Base-by-base conservation (phyloP, 1,139 yeast species). In the Geotrichum klebahnii region DNA sequence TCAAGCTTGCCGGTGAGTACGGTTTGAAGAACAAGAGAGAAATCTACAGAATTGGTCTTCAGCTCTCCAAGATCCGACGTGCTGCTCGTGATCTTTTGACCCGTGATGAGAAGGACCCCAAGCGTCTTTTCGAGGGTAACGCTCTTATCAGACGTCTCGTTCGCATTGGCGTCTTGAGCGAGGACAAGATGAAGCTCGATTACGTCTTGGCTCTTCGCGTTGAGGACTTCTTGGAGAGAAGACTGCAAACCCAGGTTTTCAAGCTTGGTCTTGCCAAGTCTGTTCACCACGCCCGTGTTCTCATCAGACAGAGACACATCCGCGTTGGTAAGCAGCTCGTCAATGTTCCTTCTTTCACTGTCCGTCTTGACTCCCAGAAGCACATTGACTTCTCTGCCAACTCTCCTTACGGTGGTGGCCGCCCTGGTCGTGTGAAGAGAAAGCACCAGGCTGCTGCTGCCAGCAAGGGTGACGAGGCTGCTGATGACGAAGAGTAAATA, bases 401-500 rank as follows among this genome's bases (percentile, higher is more conserved):
- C 76, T 92, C 98, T 65, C 98, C 99, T 77, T 92, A 87, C 88
- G 98, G 98, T 75, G 98, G 98, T 80, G 98, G 97, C 68, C 92
- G 98, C 81, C 94, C 98, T 68, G 99, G 99, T 76, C 94, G 98
- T 83, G 96, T 88, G 71, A 94, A 94, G 84, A 89, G 98, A 87
- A 90, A 81, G 80, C 82, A 85, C 82, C 86, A 84, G 74, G 82
- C 77, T 73, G 82, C 80, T 74, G 70, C 72, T 60, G 65, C 73
- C 53, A 33, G 36, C 31, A 80, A 71, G 63, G 89, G 72, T 58
- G 87, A 69, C 61, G 55, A 50, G 16, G 55, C 48, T 33, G 87
- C 71, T 60, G 88, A 74, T 63, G 89, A 77, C 67, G 89, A 81
- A 63, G 88, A 71, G 59, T 52, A 52, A 50, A 42, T 35, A 33